Evolutionary conservation across 2,329 filamentous ascomycete genomes (phyloP), one percentile per base, ranked within the genome.

Genomic region (Colletotrichum sp.): DNA sequence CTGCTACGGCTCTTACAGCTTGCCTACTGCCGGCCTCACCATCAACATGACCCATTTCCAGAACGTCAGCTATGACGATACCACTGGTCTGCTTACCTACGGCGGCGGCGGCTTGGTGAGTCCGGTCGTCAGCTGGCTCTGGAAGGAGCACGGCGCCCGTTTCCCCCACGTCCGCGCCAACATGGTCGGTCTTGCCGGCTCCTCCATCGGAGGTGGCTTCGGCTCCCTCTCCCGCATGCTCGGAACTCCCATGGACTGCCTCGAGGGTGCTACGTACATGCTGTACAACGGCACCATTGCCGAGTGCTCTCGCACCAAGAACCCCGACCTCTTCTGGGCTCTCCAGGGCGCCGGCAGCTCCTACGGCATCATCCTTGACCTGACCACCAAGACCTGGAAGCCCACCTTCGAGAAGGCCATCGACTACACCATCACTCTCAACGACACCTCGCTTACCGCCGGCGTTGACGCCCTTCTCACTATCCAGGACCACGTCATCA

Each of bases 261-360:
- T 77, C n/a, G 62, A 71, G 10, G 56, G 66, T n/a, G 76, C 68
- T 26, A 71, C 71, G 7, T 77, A 77, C 61, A 77, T 77, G 76
- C 76, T 77, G 16, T 77, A 76, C 65, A 77, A 77, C 76, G 76
- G 76, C 15, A 77, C 76, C 58, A 30, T 77, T 13, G 74, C 64
- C 18, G 38, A 76, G 38, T 66, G 73, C 38, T 75, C 72, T 32
- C 68, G 72, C 30, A 73, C 73, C 43, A 48, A 76, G 69, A 74
- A 76, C 48, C 73, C 76, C 13, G 76, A 77, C 32, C 76, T 76
- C 24, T 76, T 77, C 65, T 77, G 76, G 76, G 76, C 76, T n/a
- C 66, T 76, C 16, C 70, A 77, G 74, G 76, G 76, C 2, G 76
- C 76, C 26, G 76, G 76, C n/a, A 64, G 70, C 16, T 76, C 74